Evolutionary conservation across 352 stramenopile genomes (phyloP), one percentile per base, ranked within the genome.

Genomic region (Phytophthora meadii): DNA sequence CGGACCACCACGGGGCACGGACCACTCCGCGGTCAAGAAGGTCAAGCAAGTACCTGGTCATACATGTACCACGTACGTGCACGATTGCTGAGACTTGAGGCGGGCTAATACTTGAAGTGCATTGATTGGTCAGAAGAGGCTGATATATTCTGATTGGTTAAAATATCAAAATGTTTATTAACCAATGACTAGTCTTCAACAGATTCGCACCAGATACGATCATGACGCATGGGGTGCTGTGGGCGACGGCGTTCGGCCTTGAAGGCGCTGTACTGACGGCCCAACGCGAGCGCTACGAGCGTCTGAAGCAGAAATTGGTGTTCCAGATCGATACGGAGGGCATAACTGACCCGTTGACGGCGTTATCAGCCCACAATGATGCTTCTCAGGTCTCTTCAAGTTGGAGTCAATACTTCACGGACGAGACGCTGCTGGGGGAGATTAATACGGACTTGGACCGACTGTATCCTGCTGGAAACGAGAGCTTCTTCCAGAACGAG

Each of bases 381-480:
- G 41, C 34, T 11, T 7, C 30, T 54, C 25, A 28, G 22, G 37
- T 14, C 30, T 57, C 61, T 58, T 52, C 61, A 52, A 64, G 40
- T 32, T 92, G 84, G 82, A 76, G 66, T 11, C 82, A 92, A 58
- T 90, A 81, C 47, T 92, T 90, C 56, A 85, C 61, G 25, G 81
- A 95, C 51, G 87, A 91, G 12, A 76, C 61, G 8, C 54, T 95
- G 24, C 48, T 93, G 34, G 75, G 90, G 34, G 87, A 93, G 64
- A 95, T 95, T 61, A 92, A 95, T 54, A 93, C 79, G 36, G 87
- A 95, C 49, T 52, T 95, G 36, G 78, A 93, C 40, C 81, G 85
- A 5, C 56, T 95, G 36, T 93, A 89, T 49, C 87, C 87, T 2
- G 70, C 76, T 1, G 87, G 87, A 28, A 89, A 91, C 22, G 87